Percentiles rank a stretch among this genome's conserved stretches.
Conservation (phyloP, 345 rosid genomes). For the Aegle marmelos region DNA sequence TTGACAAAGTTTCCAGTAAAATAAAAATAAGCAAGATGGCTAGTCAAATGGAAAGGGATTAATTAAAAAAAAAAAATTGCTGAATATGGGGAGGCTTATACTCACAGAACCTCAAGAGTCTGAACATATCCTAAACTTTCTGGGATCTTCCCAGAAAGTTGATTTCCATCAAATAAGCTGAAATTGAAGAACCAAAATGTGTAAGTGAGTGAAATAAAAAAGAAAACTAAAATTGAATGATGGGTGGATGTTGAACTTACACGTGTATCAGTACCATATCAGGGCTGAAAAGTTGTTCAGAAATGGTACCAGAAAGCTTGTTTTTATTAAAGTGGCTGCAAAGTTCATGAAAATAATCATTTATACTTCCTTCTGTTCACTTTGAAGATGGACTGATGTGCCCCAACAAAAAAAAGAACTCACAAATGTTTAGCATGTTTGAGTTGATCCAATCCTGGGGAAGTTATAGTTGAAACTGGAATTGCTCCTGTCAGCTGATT, state of each 20-base stretch:
- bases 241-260: conserved; percentile 44
- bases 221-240: background rate
- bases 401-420: conserved; percentile 20
- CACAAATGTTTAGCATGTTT: conserved; percentile 85
- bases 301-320: conserved; percentile 81
- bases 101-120: conserved; percentile 98
- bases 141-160: conserved; percentile 67
- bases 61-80: background rate
- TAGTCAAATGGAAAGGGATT: background rate
- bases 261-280: conserved; percentile 81
- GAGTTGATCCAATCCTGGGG: conserved; percentile 79
- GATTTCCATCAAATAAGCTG: conserved; percentile 82
- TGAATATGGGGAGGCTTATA: conserved; percentile 16
- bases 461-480: conserved; percentile 55
- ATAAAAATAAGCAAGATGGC: background rate
- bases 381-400: background rate
- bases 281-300: conserved; percentile 58
- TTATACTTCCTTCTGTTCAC: background rate
- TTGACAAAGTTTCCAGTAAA: conserved; percentile 9
- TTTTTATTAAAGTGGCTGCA: conserved; percentile 95
- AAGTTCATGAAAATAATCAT: conserved; percentile 7
- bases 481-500: conserved; percentile 75
- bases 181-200: conserved; percentile 10
- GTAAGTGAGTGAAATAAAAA: background rate
- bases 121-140: conserved; percentile 59